A percentile compares a stretch with the other conserved stretches of the same genome.
Evolutionary conservation across 176 grass and related monocot genomes (phyloP).

Genomic region (Carex scoparia): DNA sequence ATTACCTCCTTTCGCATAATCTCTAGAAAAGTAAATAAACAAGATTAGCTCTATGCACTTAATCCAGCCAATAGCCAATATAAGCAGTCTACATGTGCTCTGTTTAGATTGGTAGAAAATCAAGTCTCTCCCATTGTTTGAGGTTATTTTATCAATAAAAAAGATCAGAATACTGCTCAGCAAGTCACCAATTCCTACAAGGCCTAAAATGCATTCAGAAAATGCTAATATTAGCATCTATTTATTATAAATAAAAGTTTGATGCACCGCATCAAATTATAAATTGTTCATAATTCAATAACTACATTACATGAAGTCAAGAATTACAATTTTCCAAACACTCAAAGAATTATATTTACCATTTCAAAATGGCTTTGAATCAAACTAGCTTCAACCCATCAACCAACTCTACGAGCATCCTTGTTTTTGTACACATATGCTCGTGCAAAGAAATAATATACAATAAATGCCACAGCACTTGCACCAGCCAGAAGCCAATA

Average conservation of each 20-base stretch:
- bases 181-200: conserved; percentile 11
- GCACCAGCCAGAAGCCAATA: conserved; percentile 56
- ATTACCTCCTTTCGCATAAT: neutral
- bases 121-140: neutral
- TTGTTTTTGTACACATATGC: conserved; percentile 34
- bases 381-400: neutral
- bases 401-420: neutral
- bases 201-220: neutral
- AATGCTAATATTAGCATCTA: neutral
- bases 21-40: conserved; percentile 17
- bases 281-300: neutral
- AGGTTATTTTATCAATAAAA: neutral
- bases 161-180: conserved; percentile 21
- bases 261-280: neutral
- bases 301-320: neutral
- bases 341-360: neutral
- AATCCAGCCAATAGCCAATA: conserved; percentile 34
- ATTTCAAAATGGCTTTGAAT: neutral
- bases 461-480: conserved; percentile 22
- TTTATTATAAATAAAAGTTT: no score
- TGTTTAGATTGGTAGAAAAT: conserved; percentile 17
- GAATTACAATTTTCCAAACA: neutral
- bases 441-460: conserved; percentile 33
- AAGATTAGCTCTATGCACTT: conserved; percentile 4
- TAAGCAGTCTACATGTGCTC: conserved; percentile 32